A percentile compares a stretch with the other conserved stretches of the same genome.
Conservation (phyloP, 1,284 basidiomycete genomes). For the Tetrapyrgos nigripes region DNA sequence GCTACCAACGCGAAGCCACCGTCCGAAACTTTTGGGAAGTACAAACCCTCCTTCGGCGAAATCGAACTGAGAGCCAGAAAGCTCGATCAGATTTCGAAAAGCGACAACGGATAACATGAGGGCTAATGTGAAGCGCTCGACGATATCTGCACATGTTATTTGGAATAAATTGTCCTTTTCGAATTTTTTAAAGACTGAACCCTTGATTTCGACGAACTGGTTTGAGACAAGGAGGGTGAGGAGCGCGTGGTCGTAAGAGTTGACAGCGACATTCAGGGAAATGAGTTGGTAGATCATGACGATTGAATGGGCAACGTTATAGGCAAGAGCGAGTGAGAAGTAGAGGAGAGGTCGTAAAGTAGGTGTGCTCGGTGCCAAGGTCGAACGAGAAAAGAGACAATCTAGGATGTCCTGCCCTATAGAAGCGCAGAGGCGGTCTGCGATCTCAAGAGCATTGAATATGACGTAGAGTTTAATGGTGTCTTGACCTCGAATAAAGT, state of each 20-base stretch:
- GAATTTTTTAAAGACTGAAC: slow-evolving; percentile 99
- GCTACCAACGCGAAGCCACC: slow-evolving; percentile 65
- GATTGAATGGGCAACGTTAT: slow-evolving; percentile 88
- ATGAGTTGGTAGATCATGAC: slow-evolving; percentile 98
- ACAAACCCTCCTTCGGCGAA: slow-evolving; percentile 66
- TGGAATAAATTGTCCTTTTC: slow-evolving; percentile 99
- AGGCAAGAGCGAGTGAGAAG: slow-evolving; percentile 84
- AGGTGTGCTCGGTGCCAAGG: slow-evolving; percentile 73
- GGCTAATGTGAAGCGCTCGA: slow-evolving; percentile 94
- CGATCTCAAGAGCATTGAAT: slow-evolving; percentile 98
- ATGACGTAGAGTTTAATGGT: slow-evolving; percentile 99
- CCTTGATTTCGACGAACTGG: slow-evolving; percentile 99
- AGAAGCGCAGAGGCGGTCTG: slow-evolving; percentile 92
- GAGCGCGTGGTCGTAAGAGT: slow-evolving; percentile 97
- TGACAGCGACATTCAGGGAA: slow-evolving; percentile 96
- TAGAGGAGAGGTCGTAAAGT: slow-evolving; percentile 84
- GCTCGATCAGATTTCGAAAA: slow-evolving; percentile 94
- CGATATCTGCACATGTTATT: slow-evolving; percentile 98
- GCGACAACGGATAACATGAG: slow-evolving; percentile 94
- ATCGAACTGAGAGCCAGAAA: slow-evolving; percentile 89
- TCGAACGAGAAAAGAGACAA: slow-evolving; percentile 94
- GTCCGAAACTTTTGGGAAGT: slow-evolving; percentile 84
- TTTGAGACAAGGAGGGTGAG: slow-evolving; percentile 96
- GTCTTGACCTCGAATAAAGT: slow-evolving; percentile 98
- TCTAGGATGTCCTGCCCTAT: slow-evolving; percentile 99